These are phyloP conservation scores for Phaeosphaeriaceae sp. DNA, from an alignment of 2,329 filamentous ascomycete genomes.

Conservation along the genomic window DNA sequence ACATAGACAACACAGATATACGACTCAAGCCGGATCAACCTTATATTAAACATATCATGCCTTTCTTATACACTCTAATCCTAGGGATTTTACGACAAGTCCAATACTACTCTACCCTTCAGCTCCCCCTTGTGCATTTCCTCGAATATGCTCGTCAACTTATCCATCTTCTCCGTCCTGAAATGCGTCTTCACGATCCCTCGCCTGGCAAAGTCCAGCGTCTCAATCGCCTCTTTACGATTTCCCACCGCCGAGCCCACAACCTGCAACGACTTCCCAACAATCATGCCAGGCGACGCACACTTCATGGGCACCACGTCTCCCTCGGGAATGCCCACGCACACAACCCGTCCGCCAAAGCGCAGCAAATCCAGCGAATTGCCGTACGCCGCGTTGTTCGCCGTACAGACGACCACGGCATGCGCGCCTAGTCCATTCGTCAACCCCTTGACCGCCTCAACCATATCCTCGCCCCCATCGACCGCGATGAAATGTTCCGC, in stretches of 20 bases:
- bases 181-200: constrained; percentile 58
- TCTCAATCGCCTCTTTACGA: constrained; percentile 58
- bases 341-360: constrained; percentile 55
- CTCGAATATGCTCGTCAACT: constrained; percentile 54
- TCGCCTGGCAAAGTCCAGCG: constrained; percentile 53
- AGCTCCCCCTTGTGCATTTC: constrained; percentile 56
- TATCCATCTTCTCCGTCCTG: constrained; percentile 55
- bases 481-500: constrained; percentile 72
- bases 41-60: not conserved
- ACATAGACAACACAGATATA: no score
- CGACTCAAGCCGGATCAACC: no score
- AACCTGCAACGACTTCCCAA: constrained; percentile 53
- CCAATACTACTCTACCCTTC: constrained; percentile 57
- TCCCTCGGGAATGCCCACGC: constrained; percentile 57
- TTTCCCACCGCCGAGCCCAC: constrained; percentile 56
- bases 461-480: constrained; percentile 59
- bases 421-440: constrained; percentile 67
- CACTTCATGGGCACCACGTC: constrained; percentile 54
- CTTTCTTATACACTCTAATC: not conserved
- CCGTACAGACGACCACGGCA: constrained; percentile 64
- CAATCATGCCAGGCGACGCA: constrained; percentile 50
- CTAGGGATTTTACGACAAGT: constrained; percentile 34
- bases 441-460: constrained; percentile 62
- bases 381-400: constrained; percentile 57
- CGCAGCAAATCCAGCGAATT: constrained; percentile 50